phyloP scores from a whole-genome alignment of 768 basidiomycete species.

The Termitomyces sp. region DNA sequence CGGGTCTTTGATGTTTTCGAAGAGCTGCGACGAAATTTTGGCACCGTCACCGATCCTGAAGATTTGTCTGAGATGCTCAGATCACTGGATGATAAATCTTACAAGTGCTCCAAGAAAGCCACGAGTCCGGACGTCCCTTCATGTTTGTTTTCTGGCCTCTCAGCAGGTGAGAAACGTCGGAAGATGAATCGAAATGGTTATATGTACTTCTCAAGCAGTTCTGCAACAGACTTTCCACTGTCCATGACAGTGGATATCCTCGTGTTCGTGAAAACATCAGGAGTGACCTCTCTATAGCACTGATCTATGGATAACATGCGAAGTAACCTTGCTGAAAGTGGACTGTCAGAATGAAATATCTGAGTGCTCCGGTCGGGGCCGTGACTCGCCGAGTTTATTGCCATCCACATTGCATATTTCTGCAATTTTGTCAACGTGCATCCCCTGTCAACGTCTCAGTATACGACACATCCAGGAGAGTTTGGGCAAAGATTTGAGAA shows the following conservation, averaged over 20 bases:
- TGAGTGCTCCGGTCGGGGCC: not conserved
- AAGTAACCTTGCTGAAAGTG: constrained; percentile 17
- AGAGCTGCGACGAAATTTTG: constrained; percentile 22
- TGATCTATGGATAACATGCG: constrained; percentile 31
- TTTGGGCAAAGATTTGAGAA: not conserved
- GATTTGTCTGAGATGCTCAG: not conserved
- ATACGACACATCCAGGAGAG: not conserved
- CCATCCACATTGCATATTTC: constrained; percentile 24
- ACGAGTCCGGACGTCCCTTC: constrained; percentile 23
- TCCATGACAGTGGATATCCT: constrained; percentile 29
- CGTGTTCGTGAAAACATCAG: constrained; percentile 33
- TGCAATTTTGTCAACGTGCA: constrained; percentile 35
- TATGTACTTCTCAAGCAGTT: constrained; percentile 17
- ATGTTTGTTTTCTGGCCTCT: constrained; percentile 25
- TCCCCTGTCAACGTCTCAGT: constrained; percentile 20
- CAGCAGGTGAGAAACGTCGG: not conserved
- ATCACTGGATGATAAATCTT: not conserved
- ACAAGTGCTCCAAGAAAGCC: constrained; percentile 23
- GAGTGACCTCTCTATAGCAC: constrained; percentile 30
- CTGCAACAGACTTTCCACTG: constrained; percentile 23
- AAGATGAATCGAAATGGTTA: not conserved
- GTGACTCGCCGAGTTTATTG: constrained; percentile 28
- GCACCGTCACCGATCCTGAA: constrained; percentile 18
- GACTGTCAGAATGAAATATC: not conserved
- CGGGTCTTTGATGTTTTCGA: constrained; percentile 23